phyloP scores from a whole-genome alignment of 257 asterid genomes.

The Misopates orontium region DNA sequence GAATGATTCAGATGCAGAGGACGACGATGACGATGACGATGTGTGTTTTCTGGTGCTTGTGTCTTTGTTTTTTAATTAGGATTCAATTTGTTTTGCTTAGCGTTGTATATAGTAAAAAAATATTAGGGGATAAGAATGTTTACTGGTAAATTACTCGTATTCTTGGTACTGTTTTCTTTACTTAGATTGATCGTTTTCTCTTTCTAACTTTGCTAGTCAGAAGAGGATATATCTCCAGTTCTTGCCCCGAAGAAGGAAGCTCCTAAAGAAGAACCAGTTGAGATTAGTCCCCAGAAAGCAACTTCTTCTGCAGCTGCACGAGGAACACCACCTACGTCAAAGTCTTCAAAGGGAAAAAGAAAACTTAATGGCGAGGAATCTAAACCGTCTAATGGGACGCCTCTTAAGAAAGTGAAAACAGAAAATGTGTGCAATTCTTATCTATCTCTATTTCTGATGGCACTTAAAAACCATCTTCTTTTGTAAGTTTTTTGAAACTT shows the following conservation, averaged over 20 bases:
- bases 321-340: conserved; percentile 66
- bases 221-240: conserved; percentile 79
- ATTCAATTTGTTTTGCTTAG: too few species aligned
- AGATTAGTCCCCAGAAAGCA: conserved; percentile 65
- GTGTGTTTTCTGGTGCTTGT: conserved; percentile 38
- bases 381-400: conserved; percentile 59
- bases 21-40: conserved; percentile 87
- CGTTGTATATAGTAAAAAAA: too few species aligned
- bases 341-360: conserved; percentile 79
- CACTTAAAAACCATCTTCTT: background rate
- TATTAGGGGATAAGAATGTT: too few species aligned
- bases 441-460: conserved; percentile 4
- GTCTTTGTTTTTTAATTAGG: too few species aligned
- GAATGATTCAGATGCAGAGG: conserved; percentile 85
- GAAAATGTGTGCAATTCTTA: conserved; percentile 56
- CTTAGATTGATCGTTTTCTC: background rate
- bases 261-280: conserved; percentile 78
- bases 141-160: too few species aligned
- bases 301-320: conserved; percentile 57
- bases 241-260: conserved; percentile 84
- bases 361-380: conserved; percentile 69
- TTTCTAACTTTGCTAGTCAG: conserved; percentile 42
- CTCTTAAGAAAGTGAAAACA: conserved; percentile 77
- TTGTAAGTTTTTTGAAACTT: background rate
- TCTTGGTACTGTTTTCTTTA: too few species aligned